These are phyloP conservation scores for Aschersonia sp. DNA, from an alignment of 2,329 filamentous ascomycete species.

Conservation along the genomic window DNA sequence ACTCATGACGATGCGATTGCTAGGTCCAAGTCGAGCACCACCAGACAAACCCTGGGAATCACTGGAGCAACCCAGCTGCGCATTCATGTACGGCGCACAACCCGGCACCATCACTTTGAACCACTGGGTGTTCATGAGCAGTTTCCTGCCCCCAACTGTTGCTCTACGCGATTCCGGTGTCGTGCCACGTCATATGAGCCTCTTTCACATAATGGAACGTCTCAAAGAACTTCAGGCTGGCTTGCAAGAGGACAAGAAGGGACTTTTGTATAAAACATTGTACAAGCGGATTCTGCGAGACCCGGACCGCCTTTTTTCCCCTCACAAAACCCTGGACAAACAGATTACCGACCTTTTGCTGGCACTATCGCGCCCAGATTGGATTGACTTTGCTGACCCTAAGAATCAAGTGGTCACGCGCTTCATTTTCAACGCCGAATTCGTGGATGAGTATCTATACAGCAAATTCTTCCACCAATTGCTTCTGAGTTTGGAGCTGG, in stretches of 20 bases:
- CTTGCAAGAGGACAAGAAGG: constrained; percentile 41
- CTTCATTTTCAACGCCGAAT: constrained; percentile 51
- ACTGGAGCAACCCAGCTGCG: constrained; percentile 59
- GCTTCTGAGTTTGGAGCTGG: constrained; percentile 58
- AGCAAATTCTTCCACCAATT: constrained; percentile 63
- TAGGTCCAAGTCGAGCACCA: constrained; percentile 19
- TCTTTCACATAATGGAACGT: constrained; percentile 43
- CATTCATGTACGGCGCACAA: constrained; percentile 49
- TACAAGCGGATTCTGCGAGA: constrained; percentile 56
- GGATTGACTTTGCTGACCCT: constrained; percentile 59
- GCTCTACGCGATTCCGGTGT: constrained; percentile 43
- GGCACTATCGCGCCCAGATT: constrained; percentile 52
- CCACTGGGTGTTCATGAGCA: constrained; percentile 48
- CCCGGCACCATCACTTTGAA: constrained; percentile 62
- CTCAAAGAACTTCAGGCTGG: constrained; percentile 42
- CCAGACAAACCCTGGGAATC: constrained; percentile 50
- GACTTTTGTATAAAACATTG: constrained; percentile 46
- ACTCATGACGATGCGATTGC: constrained; percentile 39
- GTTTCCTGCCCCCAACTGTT: constrained; percentile 38
- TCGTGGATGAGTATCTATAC: constrained; percentile 41
- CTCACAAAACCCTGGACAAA: constrained; percentile 50
- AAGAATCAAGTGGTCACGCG: constrained; percentile 62
- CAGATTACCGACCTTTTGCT: constrained; percentile 62
- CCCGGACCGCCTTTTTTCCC: constrained; percentile 44
- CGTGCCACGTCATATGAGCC: constrained; percentile 44